Base-by-base conservation (phyloP, 345 rosid genomes). In the Mallotus nudiflorus region DNA sequence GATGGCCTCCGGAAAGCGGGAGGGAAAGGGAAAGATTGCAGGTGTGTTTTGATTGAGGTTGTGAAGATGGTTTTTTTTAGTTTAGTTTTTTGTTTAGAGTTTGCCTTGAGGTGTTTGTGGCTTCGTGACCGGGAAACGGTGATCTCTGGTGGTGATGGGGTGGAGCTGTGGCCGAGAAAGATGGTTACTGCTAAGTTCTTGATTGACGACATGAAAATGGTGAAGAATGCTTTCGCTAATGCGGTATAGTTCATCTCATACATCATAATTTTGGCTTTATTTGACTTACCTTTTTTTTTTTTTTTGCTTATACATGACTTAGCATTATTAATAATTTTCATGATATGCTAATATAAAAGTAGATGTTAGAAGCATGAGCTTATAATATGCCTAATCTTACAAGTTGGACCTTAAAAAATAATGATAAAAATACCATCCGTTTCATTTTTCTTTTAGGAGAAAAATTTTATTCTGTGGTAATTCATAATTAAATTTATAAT, bases 131-230 rank as follows among this genome's bases (percentile, higher is more conserved):
- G 67, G 76, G 72, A 77, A 62, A 85, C 86, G 24, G 78, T n/a
- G 57, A 70, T 83, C 2, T 67, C 77, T 25, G 90, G 91, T 20
- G 91, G 89, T n/a, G 82, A 68, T 0, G 89, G 88, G 45, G 86
- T 81, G 80, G 91, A 89, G 85, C 82, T 81, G 12, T 87, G 88
- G 91, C 94, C 86, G 35, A 81, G 94, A 72, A 85, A 81, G 74
- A 56, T 78, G 58, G 85, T 70, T 18, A 80, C 85, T 12, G 91
- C 94, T 14, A 77, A 55, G 67, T 81, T 89, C 49, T 24, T 42
- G 74, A 68, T 89, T 13, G 81, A 82, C 0, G 90, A 87, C 70
- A 85, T 85, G 88, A 85, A 85, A 56, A 10, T 22, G 42, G 91
- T 85, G 5, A 87, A 84, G 80, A 73, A 18, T 4, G 81, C 84